Base-by-base conservation (phyloP, 2,329 filamentous ascomycete genomes). In the Gaeumannomyces tritici region DNA sequence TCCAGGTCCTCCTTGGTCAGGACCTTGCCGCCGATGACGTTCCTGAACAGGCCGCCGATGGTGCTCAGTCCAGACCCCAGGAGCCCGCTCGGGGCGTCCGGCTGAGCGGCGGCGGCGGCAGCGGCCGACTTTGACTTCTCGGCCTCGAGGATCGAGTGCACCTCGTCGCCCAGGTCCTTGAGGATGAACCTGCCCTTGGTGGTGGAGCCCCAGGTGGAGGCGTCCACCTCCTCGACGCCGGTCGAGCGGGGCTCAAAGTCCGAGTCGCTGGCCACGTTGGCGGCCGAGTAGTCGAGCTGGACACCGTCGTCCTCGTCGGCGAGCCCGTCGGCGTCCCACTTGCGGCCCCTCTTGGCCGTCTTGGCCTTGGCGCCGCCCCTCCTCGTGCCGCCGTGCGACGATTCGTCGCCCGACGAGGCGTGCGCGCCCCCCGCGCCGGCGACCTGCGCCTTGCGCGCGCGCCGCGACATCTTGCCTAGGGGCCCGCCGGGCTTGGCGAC, bases 101-200 rank as follows among this genome's bases (percentile, higher is more conserved):
- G 70, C 59, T 83, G 81, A n/a, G 75, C 67, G 61, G 66, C 70
- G 1, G 75, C 74, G 1, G 78, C 74, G 5, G 76, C 73, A 65
- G 75, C 75, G 1, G 77, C 74, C 4, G 75, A 73, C 67, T 86
- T 86, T 12, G 84, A 84, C 68, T 91, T 87, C n/a, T 91, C 91
- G 27, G 88, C 85, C 42, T 91, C 86, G 57, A 99, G 80, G 63
- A 99, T 97, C 47, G 87, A 89, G 69, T 96, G 88, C 21, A 99
- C 91, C 75, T 99, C 92, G 67, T 96, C 91, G 65, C 93, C 93
- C 8, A 99, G 77, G 70, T 99, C 95, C 71, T 90, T 96, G 66
- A 99, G 79, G 59, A 98, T 88, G 70, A 98, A 99, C 71, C 97
- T 90, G 61, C 95, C 95, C 76, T 93, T 93, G 61, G 90, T 96